Evolutionary conservation across 1,139 yeast species (phyloP).

Genomic region (Pichia sp.): DNA sequence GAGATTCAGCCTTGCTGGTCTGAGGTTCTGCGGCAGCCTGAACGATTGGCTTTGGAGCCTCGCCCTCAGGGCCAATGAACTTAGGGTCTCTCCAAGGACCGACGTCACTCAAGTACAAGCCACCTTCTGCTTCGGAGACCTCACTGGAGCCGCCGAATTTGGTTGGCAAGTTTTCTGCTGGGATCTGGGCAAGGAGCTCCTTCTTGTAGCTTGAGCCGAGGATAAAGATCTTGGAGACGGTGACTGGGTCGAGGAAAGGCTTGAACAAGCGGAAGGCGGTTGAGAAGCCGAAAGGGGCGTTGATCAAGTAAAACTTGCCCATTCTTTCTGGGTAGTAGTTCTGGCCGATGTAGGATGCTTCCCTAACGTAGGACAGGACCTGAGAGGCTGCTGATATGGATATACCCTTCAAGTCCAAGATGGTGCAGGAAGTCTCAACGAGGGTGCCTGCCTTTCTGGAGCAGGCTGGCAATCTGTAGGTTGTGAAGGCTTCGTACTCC

Average conservation of each 20-base stretch:
- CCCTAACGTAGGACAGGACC: conserved; percentile 83
- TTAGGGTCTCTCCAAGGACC: conserved; percentile 97
- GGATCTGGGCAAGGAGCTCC: conserved; percentile 87
- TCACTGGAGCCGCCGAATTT: conserved; percentile 84
- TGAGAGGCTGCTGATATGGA: conserved; percentile 78
- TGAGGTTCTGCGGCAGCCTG: not conserved
- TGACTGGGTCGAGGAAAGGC: conserved; percentile 94
- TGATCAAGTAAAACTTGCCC: conserved; percentile 95
- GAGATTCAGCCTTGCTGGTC: not conserved
- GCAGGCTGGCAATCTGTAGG: conserved; percentile 86
- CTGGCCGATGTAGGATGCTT: conserved; percentile 92
- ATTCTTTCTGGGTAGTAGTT: conserved; percentile 98
- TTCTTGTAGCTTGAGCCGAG: conserved; percentile 73
- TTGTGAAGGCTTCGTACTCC: conserved; percentile 92
- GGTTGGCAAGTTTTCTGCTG: conserved; percentile 83
- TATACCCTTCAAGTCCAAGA: conserved; percentile 91
- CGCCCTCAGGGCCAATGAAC: conserved; percentile 83
- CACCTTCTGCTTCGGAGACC: conserved; percentile 63
- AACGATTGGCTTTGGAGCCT: conserved; percentile 47
- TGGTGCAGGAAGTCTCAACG: conserved; percentile 94
- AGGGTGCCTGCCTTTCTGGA: conserved; percentile 75
- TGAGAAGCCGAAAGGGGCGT: conserved; percentile 96
- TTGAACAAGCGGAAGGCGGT: conserved; percentile 88
- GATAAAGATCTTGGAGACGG: conserved; percentile 93
- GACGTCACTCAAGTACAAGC: conserved; percentile 79